phyloP scores from a whole-genome alignment of 192 early-diverging fungal species.

The Coemansia sp. region DNA sequence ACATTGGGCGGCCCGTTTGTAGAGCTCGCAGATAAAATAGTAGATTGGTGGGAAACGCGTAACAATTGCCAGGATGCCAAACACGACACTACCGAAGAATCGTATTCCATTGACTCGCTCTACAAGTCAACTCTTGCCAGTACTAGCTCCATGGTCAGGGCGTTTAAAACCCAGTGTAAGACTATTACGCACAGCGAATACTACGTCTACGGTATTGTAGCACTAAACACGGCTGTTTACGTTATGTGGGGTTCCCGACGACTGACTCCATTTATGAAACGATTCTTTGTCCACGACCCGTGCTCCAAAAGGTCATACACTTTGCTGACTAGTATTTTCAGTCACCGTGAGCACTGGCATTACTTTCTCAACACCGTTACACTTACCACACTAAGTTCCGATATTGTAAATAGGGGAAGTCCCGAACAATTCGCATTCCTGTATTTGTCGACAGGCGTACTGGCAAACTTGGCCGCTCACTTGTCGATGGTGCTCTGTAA shows the following conservation, averaged over 20 bases:
- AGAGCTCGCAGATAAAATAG: not conserved
- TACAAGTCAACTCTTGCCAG: not conserved
- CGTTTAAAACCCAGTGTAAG: not conserved
- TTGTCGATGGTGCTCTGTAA: not conserved
- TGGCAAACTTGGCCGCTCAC: not conserved
- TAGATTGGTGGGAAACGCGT: not conserved
- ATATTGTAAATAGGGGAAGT: not conserved
- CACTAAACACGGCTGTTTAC: not conserved
- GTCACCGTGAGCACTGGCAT: not conserved
- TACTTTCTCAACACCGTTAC: not conserved
- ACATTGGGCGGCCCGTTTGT: not conserved
- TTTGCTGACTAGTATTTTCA: not conserved
- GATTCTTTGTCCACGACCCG: constrained; percentile 1
- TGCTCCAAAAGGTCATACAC: not conserved
- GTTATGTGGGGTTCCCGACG: not conserved
- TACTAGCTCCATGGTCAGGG: not conserved
- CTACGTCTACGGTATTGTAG: not conserved
- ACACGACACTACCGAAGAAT: not conserved
- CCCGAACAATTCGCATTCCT: not conserved
- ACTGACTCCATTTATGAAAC: not conserved
- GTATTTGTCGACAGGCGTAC: not conserved
- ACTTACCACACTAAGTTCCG: not conserved
- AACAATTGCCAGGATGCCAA: not conserved
- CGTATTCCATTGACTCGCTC: not conserved
- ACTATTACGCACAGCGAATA: not conserved